Conservation (phyloP, 768 basidiomycete species). For the Mycena chlorophos region DNA sequence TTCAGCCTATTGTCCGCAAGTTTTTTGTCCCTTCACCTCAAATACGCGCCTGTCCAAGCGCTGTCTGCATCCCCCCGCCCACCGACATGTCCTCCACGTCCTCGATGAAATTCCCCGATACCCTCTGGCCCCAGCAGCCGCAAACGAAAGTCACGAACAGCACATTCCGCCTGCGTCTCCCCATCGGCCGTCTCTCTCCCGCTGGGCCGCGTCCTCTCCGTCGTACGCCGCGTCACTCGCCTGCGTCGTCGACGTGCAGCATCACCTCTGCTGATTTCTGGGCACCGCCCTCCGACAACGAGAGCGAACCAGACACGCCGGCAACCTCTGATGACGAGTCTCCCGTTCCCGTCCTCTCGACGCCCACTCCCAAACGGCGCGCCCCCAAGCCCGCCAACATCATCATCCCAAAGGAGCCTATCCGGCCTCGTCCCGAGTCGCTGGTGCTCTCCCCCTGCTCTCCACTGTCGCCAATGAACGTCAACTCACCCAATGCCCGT, state of each 20-base stretch:
- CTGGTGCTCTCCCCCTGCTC: conserved; percentile 14
- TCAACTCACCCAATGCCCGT: conserved; percentile 35
- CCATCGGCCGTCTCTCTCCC: conserved; percentile 7
- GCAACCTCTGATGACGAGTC: conserved; percentile 5
- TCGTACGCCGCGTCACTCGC: conserved; percentile 18
- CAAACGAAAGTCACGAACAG: conserved; percentile 3
- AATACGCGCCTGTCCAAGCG: not conserved
- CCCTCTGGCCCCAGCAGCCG: not conserved
- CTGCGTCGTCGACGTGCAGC: conserved; percentile 15
- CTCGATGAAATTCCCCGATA: not conserved
- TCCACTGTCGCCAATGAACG: conserved; percentile 26
- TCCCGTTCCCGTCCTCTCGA: conserved; percentile 8
- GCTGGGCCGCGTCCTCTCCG: conserved; percentile 14
- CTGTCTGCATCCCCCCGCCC: not conserved
- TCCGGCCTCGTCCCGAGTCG: conserved; percentile 19
- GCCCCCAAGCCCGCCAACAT: conserved; percentile 21
- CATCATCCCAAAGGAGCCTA: conserved; percentile 14
- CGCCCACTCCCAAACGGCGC: conserved; percentile 8
- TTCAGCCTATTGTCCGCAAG: not conserved
- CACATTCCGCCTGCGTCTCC: conserved; percentile 8
- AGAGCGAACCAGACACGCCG: not conserved
- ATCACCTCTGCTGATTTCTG: conserved; percentile 13
- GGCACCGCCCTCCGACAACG: conserved; percentile 6
- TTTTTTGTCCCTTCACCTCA: not conserved
- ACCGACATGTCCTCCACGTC: not conserved